Evolutionary conservation across 352 stramenopile genomes (phyloP).

Genomic region (Phytopythium mirpurense): DNA sequence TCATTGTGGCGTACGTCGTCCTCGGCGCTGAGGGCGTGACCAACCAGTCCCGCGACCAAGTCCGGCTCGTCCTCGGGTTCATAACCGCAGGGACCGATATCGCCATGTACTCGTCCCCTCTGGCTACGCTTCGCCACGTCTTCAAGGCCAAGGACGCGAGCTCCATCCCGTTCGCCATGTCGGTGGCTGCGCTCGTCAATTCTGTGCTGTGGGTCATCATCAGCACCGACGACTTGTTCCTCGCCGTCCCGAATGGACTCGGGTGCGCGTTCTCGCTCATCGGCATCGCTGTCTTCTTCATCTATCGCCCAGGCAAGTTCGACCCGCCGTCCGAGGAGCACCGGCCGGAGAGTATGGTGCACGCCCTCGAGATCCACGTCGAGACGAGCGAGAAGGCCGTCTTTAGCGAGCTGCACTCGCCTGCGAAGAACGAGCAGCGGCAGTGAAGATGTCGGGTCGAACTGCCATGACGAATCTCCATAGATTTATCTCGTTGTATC

Average conservation of each 20-base stretch:
- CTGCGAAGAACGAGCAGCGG: not conserved
- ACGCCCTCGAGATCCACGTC: conserved; percentile 1
- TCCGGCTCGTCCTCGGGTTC: conserved; percentile 17
- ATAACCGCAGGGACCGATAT: conserved; percentile 13
- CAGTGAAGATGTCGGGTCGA: not conserved
- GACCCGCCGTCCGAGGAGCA: not conserved
- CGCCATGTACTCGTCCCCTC: conserved; percentile 19
- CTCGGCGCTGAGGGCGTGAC: conserved; percentile 7
- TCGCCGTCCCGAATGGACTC: conserved; percentile 5
- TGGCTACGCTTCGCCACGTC: conserved; percentile 19
- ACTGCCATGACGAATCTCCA: no score
- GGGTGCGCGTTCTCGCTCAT: not conserved
- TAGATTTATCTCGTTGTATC: no score
- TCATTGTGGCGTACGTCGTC: conserved; percentile 6
- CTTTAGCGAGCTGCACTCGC: not conserved
- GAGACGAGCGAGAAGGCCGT: not conserved
- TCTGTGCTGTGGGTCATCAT: conserved; percentile 15
- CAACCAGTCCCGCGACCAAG: conserved; percentile 9
- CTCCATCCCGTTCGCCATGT: conserved; percentile 29
- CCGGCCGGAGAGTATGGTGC: not conserved
- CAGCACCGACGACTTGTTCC: conserved; percentile 12
- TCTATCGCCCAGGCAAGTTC: conserved; percentile 6
- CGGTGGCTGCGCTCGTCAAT: conserved; percentile 14
- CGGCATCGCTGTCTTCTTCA: conserved; percentile 5
- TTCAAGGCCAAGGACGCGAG: conserved; percentile 16